These are phyloP conservation scores for Rhizopus sp. DNA, from an alignment of 371 early-diverging fungal genomes.

Conservation along the genomic window DNA sequence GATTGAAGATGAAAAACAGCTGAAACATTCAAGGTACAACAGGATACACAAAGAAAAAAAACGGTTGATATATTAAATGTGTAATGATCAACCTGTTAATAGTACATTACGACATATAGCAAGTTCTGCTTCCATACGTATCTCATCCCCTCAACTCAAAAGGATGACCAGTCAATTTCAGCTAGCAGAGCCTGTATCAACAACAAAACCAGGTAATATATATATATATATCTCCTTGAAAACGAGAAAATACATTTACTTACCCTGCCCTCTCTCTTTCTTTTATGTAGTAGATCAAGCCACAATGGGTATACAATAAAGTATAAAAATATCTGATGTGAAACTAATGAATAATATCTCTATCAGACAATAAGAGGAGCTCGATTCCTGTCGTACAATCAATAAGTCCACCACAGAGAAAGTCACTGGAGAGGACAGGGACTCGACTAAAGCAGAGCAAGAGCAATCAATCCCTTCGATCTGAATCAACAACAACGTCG, in stretches of 20 bases:
- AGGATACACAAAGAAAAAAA: neutral
- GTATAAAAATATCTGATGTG: too few relatives aligned
- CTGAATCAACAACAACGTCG: constrained; percentile 8
- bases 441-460: constrained; percentile 15
- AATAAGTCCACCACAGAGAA: neutral
- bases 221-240: too few relatives aligned
- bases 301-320: too few relatives aligned
- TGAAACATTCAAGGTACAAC: constrained; percentile 28
- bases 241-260: too few relatives aligned
- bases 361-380: neutral
- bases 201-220: neutral
- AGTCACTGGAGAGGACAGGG: neutral
- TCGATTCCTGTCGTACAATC: neutral
- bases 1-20: constrained; percentile 13
- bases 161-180: neutral
- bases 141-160: neutral
- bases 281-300: too few relatives aligned
- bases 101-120: constrained; percentile 17
- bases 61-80: neutral
- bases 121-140: constrained; percentile 17
- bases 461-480: constrained; percentile 18
- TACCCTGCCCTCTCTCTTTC: too few relatives aligned
- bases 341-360: too few relatives aligned
- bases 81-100: constrained; percentile 7
- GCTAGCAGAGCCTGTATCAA: neutral